Evolutionary conservation across 345 rosid genomes (phyloP).

Genomic region (Linum usitatissimum): DNA sequence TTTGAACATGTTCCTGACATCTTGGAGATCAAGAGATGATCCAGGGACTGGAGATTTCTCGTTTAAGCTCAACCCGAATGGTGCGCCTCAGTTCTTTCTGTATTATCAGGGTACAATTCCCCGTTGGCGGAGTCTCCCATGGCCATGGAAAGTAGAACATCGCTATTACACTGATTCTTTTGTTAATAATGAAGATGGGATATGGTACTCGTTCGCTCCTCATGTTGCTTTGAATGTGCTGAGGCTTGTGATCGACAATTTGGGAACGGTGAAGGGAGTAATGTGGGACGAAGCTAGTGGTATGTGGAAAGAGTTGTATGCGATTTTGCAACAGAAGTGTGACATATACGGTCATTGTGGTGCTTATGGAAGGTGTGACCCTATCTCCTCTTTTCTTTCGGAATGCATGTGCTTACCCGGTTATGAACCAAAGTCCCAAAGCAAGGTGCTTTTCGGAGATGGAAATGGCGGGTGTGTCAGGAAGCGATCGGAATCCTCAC

Average conservation of each 20-base stretch:
- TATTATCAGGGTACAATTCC: neutral
- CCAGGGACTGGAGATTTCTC: neutral
- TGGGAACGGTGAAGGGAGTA: neutral
- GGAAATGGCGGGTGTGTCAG: neutral
- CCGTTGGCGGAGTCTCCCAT: neutral
- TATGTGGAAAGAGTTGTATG: neutral
- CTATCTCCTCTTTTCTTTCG: neutral
- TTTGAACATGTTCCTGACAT: neutral
- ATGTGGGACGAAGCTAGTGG: neutral
- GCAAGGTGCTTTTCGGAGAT: neutral
- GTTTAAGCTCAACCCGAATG: neutral
- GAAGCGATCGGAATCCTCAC: neutral
- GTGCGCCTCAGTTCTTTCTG: neutral
- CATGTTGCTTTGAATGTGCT: neutral
- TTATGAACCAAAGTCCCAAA: neutral
- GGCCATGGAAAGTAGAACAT: neutral
- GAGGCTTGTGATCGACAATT: neutral
- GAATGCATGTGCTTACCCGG: neutral
- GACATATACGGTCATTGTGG: neutral
- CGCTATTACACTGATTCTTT: neutral
- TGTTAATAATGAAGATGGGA: neutral
- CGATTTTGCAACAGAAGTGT: neutral
- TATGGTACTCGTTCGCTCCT: neutral
- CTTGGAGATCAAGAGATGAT: neutral
- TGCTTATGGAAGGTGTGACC: neutral